These are phyloP conservation scores for Holtermannia corniformis DNA, from an alignment of 768 basidiomycete species.

Conservation along the genomic window DNA sequence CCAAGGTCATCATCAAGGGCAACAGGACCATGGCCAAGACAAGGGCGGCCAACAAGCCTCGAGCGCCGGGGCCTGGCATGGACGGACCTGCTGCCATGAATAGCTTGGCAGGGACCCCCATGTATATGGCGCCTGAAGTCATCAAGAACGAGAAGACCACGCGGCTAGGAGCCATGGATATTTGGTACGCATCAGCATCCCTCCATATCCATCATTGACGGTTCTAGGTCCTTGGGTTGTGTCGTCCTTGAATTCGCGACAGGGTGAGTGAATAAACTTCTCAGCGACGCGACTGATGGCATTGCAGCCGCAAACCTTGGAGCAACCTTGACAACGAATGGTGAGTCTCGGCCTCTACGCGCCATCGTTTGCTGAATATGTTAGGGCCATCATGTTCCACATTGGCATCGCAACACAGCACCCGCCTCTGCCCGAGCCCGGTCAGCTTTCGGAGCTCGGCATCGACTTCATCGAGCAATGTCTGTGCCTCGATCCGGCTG, in stretches of 20 bases:
- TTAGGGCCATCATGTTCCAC: slow-evolving; percentile 99
- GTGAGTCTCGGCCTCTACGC: slow-evolving; percentile 46
- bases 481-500: slow-evolving; percentile 72
- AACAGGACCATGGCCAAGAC: slow-evolving; percentile 59
- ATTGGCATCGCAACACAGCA: slow-evolving; percentile 95
- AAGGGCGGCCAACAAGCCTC: slow-evolving; percentile 41
- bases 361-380: not conserved
- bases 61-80: slow-evolving; percentile 8
- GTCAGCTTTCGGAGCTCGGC: slow-evolving; percentile 76
- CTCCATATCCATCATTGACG: not conserved
- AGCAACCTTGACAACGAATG: slow-evolving; percentile 98
- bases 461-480: slow-evolving; percentile 91
- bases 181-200: slow-evolving; percentile 55
- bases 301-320: slow-evolving; percentile 80
- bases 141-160: slow-evolving; percentile 89
- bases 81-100: slow-evolving; percentile 48
- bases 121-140: slow-evolving; percentile 99
- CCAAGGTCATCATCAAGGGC: slow-evolving; percentile 84
- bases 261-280: too few species aligned
- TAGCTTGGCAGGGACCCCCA: slow-evolving; percentile 90
- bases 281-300: too few species aligned
- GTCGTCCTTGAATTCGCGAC: slow-evolving; percentile 96
- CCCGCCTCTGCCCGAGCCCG: slow-evolving; percentile 84
- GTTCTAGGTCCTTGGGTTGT: slow-evolving; percentile 63
- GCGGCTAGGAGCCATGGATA: slow-evolving; percentile 89